These are phyloP conservation scores for Calonectria ilicicola DNA, from an alignment of 2,329 filamentous ascomycete species.

Conservation along the genomic window DNA sequence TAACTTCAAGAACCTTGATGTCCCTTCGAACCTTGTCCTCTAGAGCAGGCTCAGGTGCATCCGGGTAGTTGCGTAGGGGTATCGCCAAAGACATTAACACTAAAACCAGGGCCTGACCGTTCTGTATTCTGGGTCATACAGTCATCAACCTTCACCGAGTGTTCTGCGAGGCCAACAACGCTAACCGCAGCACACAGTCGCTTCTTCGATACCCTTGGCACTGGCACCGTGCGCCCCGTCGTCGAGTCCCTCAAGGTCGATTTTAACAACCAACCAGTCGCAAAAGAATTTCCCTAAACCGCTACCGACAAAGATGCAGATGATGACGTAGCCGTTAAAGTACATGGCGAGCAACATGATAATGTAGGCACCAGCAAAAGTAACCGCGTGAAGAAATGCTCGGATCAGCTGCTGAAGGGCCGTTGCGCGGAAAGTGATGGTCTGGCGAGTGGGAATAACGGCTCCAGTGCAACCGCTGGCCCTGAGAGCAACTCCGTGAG, in stretches of 20 bases:
- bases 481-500: slow-evolving; percentile 37
- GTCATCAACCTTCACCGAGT: not conserved
- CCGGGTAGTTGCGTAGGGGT: slow-evolving; percentile 3
- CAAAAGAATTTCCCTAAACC: slow-evolving; percentile 66
- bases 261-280: slow-evolving; percentile 62
- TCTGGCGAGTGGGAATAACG: slow-evolving; percentile 37
- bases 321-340: slow-evolving; percentile 79
- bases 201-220: slow-evolving; percentile 55
- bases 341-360: slow-evolving; percentile 77
- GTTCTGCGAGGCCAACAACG: no score
- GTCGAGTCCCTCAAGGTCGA: slow-evolving; percentile 48
- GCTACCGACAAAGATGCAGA: slow-evolving; percentile 75
- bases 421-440: slow-evolving; percentile 63
- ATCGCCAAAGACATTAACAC: slow-evolving; percentile 15
- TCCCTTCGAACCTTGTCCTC: not conserved
- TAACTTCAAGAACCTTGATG: not conserved
- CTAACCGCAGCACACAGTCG: slow-evolving; percentile 60
- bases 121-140: not conserved
- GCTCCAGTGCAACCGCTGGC: slow-evolving; percentile 36
- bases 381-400: slow-evolving; percentile 74
- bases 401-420: slow-evolving; percentile 74
- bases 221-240: slow-evolving; percentile 35
- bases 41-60: not conserved
- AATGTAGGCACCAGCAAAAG: slow-evolving; percentile 82
- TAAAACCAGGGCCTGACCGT: not conserved